These are phyloP conservation scores for Gentiana dahurica DNA, from an alignment of 257 asterid genomes.

Conservation along the genomic window DNA sequence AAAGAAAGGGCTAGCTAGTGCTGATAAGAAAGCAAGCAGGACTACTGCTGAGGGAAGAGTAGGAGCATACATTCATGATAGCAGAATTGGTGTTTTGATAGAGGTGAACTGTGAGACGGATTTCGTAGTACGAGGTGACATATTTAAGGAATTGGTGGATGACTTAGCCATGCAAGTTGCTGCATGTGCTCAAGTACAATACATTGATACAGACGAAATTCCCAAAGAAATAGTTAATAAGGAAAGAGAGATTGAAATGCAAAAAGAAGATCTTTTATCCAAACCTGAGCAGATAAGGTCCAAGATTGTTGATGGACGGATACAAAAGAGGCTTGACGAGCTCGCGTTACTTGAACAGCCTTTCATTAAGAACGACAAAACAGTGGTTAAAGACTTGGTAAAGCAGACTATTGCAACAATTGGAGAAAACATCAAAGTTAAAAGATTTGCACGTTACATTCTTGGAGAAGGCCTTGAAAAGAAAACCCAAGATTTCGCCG, in stretches of 20 bases:
- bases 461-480: slow-evolving; percentile 97
- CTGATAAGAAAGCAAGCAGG: slow-evolving; percentile 84
- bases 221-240: slow-evolving; percentile 57
- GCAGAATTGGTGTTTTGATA: slow-evolving; percentile 83
- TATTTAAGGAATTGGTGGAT: slow-evolving; percentile 75
- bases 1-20: slow-evolving; percentile 89
- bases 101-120: slow-evolving; percentile 97
- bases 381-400: slow-evolving; percentile 82
- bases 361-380: slow-evolving; percentile 81
- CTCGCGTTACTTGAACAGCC: slow-evolving; percentile 86
- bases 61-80: slow-evolving; percentile 89
- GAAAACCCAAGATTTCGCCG: slow-evolving; percentile 91
- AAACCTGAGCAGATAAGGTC: slow-evolving; percentile 92
- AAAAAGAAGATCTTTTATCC: slow-evolving; percentile 77
- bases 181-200: slow-evolving; percentile 90
- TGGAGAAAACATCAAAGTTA: slow-evolving; percentile 89
- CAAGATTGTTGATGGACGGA: slow-evolving; percentile 88
- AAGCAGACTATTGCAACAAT: slow-evolving; percentile 84
- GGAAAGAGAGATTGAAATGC: slow-evolving; percentile 86
- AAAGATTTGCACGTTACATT: slow-evolving; percentile 72
- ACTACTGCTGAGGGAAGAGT: slow-evolving; percentile 95
- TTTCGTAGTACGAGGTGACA: slow-evolving; percentile 93
- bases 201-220: slow-evolving; percentile 67
- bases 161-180: slow-evolving; percentile 99
- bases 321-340: slow-evolving; percentile 78